Evolutionary conservation across 371 early-diverging fungal genomes (phyloP).

Genomic region (Capniomyces stellatus): DNA sequence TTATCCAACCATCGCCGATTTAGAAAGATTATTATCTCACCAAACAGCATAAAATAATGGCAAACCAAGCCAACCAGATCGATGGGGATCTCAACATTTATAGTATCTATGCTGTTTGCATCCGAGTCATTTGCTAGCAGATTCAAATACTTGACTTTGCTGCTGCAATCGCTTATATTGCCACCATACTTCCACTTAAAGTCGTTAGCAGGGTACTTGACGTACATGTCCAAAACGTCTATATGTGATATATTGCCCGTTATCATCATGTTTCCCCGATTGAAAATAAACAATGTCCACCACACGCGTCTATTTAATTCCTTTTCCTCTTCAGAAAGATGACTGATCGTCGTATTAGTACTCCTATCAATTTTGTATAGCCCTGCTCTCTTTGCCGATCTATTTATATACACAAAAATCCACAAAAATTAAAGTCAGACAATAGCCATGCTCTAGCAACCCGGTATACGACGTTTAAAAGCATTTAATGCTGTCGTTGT

Average conservation of each 20-base stretch:
- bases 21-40: not conserved
- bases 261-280: not conserved
- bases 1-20: too few species aligned
- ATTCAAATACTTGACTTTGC: not conserved
- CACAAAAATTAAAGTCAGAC: too few species aligned
- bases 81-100: not conserved
- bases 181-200: conserved; percentile 1
- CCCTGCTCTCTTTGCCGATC: not conserved
- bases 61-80: too few species aligned
- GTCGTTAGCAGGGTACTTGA: conserved; percentile 1
- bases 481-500: too few species aligned
- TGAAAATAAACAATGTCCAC: not conserved
- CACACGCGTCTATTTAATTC: not conserved
- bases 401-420: too few species aligned
- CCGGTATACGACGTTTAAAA: too few species aligned
- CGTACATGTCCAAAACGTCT: not conserved
- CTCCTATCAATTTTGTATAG: not conserved
- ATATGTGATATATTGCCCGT: not conserved
- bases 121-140: not conserved
- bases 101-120: not conserved
- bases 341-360: not conserved
- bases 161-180: not conserved
- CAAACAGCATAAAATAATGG: not conserved
- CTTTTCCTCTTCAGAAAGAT: not conserved
- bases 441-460: too few species aligned